phyloP scores from a whole-genome alignment of 2,329 filamentous ascomycete species.

The Colletotrichum sp. region DNA sequence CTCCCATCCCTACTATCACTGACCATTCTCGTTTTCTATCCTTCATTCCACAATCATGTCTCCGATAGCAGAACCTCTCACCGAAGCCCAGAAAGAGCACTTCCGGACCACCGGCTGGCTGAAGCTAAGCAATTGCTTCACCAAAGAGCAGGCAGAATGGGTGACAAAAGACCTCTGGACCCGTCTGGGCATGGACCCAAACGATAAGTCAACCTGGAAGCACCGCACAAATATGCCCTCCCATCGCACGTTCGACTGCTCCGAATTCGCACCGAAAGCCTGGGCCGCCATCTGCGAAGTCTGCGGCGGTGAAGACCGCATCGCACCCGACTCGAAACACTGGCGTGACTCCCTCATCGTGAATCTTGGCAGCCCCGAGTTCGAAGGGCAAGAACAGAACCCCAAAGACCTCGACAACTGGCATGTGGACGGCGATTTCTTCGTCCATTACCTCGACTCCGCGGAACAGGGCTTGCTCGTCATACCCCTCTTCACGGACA shows the following conservation, averaged over 20 bases:
- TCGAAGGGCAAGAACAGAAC: constrained; percentile 52
- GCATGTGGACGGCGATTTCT: constrained; percentile 78
- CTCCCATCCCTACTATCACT: too few species aligned
- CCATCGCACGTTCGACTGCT: constrained; percentile 59
- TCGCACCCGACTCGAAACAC: constrained; percentile 51
- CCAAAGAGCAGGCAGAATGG: constrained; percentile 38
- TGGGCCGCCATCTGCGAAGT: constrained; percentile 72
- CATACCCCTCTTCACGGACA: constrained; percentile 71
- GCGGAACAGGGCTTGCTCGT: constrained; percentile 73
- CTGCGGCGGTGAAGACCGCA: constrained; percentile 65
- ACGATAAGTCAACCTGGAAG: constrained; percentile 71
- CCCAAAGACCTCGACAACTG: constrained; percentile 62
- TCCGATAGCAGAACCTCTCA: constrained; percentile 30
- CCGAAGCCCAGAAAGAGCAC: constrained; percentile 44
- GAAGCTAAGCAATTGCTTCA: constrained; percentile 37
- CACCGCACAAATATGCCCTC: constrained; percentile 68
- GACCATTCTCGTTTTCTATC: background rate
- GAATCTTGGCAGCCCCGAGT: constrained; percentile 65
- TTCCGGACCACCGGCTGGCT: constrained; percentile 46
- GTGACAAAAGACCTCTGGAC: constrained; percentile 61
- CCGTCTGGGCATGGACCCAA: constrained; percentile 67
- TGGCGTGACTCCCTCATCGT: constrained; percentile 75
- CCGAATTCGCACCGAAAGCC: constrained; percentile 66
- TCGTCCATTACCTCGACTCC: constrained; percentile 74
- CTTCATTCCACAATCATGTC: background rate